Base-by-base conservation (phyloP, 1,284 basidiomycete species). In the Cutaneotrichosporon curvatum region DNA sequence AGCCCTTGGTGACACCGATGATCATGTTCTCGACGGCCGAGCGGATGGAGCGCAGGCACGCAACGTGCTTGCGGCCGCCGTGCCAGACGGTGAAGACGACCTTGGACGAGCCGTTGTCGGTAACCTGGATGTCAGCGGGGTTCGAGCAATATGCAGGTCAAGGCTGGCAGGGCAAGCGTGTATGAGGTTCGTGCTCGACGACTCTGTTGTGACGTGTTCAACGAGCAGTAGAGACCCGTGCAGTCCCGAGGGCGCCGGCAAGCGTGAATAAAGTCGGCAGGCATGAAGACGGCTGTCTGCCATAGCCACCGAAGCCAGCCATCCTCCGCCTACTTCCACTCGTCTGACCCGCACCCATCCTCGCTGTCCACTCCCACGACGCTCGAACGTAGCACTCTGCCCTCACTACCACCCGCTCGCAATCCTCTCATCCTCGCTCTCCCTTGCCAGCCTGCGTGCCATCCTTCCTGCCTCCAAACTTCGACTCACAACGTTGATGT, bases 21-120 rank as follows among this genome's bases (percentile, higher is more conserved):
- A 98, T 82, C 91, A 98, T 91, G 81, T 99, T 98, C 73, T 81
- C 82, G 65, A 99, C 92, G 63, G 91, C 74, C 62, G 86, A 91
- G 75, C 84, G 85, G 75, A 98, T 90, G 35, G 95, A 98, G 65
- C 91, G 83, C 61, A 99, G 78, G 78, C 92, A 96, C 50, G 95
- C 95, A 66, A 97, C 88, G 73, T 99, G 95, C 80, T 98, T 98
- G 73, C 95, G 85, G 59, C 81, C 86, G 58, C 89, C 95, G 77
- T 97, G 90, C 95, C 95, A 99, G 57, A 98, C 87, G 53, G 90
- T 85, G 68, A 99, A 83, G 63, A 82, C 82, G 71, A 98, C 84
- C 73, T 85, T 85, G 68, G 98, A 83, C 62, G 82, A 82, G 71
- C 98, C 84, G 73, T 85, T 83, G 72, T 81, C 79, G 63, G 9